Conservation (phyloP, 208 protist species). For the Ichthyophonus hoferi region DNA sequence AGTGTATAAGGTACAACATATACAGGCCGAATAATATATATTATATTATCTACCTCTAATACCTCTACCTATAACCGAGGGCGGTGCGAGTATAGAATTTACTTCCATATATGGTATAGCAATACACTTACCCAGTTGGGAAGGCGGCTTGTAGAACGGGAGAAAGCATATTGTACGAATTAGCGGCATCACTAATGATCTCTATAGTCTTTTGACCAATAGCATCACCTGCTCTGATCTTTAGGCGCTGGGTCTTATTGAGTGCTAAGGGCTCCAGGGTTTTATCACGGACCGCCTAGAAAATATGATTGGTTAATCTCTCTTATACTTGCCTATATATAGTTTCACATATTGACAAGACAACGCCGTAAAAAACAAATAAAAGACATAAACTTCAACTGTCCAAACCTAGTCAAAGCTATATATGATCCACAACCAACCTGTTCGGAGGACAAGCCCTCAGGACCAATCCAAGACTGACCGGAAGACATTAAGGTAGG, state of each 20-base stretch:
- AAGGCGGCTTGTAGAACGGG: not conserved
- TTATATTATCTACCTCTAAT: no score
- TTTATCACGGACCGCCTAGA: not conserved
- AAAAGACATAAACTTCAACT: no score
- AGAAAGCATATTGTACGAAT: not conserved
- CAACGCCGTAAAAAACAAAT: no score
- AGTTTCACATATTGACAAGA: no score
- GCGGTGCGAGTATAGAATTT: no score
- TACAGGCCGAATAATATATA: no score
- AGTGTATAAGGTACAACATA: no score
- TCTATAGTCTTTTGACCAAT: slow-evolving; percentile 7
- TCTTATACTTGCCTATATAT: no score
- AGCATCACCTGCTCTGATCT: slow-evolving; percentile 3
- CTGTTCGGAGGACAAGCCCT: slow-evolving; percentile 8
- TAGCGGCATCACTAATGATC: slow-evolving; percentile 1
- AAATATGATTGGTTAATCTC: no score
- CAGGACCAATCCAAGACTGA: not conserved
- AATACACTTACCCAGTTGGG: not conserved
- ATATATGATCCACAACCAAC: no score
- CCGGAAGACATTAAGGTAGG: slow-evolving; percentile 26
- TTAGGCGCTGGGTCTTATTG: not conserved
- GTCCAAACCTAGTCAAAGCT: no score
- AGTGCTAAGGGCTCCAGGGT: not conserved
- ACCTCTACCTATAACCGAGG: no score
- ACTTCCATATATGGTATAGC: not conserved